Conservation (phyloP, 345 rosid species). For the Populus davidiana region DNA sequence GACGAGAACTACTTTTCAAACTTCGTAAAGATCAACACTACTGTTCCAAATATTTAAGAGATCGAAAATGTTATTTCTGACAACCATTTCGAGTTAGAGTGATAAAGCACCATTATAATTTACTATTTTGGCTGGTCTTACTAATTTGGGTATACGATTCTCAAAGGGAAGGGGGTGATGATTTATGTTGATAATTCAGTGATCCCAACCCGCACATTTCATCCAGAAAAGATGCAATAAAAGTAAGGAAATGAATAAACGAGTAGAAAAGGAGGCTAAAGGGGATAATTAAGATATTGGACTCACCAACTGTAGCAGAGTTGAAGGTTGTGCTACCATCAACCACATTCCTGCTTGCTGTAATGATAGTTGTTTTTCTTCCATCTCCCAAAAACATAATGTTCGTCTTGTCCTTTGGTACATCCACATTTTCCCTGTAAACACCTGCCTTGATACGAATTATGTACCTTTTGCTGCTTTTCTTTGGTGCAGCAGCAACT, state of each 20-base stretch:
- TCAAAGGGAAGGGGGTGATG: too few relatives aligned
- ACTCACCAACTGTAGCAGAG: conserved; percentile 92
- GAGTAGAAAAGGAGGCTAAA: not conserved
- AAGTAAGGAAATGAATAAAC: not conserved
- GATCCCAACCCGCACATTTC: not conserved
- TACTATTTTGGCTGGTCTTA: too few relatives aligned
- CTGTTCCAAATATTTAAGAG: too few relatives aligned
- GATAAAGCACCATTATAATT: too few relatives aligned
- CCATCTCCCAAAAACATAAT: conserved; percentile 88
- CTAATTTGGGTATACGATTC: too few relatives aligned
- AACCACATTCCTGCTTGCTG: conserved; percentile 59
- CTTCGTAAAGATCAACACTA: too few relatives aligned
- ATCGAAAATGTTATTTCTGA: too few relatives aligned
- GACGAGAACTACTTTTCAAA: too few relatives aligned
- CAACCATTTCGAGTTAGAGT: too few relatives aligned
- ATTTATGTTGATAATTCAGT: too few relatives aligned
- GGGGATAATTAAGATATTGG: too few relatives aligned
- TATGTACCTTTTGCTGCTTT: conserved; percentile 57
- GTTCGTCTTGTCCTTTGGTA: conserved; percentile 57
- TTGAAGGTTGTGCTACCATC: conserved; percentile 83
- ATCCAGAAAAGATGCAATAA: not conserved
- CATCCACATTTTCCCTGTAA: conserved; percentile 75
- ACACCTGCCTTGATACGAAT: conserved; percentile 73
- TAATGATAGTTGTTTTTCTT: conserved; percentile 56
- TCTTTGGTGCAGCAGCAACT: conserved; percentile 66